Evolutionary conservation across 2,329 filamentous ascomycete species (phyloP).

Genomic region (Trichophyton simii): DNA sequence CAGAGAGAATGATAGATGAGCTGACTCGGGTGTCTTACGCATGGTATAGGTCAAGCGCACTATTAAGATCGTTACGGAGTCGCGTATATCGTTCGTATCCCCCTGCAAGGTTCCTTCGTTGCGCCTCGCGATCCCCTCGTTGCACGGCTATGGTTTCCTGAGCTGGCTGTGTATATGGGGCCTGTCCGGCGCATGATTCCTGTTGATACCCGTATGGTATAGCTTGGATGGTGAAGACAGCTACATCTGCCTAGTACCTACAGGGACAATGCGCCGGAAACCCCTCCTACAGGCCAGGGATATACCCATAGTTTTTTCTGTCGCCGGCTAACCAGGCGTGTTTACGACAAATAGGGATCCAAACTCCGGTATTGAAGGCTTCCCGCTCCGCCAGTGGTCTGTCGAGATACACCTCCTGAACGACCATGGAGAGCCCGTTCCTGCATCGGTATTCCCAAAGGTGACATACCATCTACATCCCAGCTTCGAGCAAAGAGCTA

Average conservation of each 20-base stretch:
- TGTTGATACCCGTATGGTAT: background rate
- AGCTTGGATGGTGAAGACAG: background rate
- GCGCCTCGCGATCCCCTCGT: background rate
- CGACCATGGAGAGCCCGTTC: slow-evolving; percentile 70
- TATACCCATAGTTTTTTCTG: no score
- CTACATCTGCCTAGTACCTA: background rate
- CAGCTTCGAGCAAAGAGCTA: slow-evolving; percentile 69
- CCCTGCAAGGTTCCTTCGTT: background rate
- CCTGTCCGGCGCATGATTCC: background rate
- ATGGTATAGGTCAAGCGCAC: slow-evolving; percentile 57
- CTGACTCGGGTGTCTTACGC: slow-evolving; percentile 1
- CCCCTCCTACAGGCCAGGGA: background rate
- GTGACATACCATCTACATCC: slow-evolving; percentile 88
- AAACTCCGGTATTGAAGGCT: slow-evolving; percentile 69
- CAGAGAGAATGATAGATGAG: background rate
- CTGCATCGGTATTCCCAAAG: slow-evolving; percentile 80
- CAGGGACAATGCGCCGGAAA: background rate
- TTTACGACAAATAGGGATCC: slow-evolving; percentile 44
- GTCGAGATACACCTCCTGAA: slow-evolving; percentile 76
- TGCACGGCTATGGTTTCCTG: background rate
- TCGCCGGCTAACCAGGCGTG: background rate
- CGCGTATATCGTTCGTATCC: slow-evolving; percentile 65
- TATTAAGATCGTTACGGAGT: slow-evolving; percentile 86
- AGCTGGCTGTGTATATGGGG: background rate
- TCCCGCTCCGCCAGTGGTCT: slow-evolving; percentile 86